These are phyloP conservation scores for Fragaria vesca DNA, from an alignment of 306 rosid species.

Conservation along the genomic window DNA sequence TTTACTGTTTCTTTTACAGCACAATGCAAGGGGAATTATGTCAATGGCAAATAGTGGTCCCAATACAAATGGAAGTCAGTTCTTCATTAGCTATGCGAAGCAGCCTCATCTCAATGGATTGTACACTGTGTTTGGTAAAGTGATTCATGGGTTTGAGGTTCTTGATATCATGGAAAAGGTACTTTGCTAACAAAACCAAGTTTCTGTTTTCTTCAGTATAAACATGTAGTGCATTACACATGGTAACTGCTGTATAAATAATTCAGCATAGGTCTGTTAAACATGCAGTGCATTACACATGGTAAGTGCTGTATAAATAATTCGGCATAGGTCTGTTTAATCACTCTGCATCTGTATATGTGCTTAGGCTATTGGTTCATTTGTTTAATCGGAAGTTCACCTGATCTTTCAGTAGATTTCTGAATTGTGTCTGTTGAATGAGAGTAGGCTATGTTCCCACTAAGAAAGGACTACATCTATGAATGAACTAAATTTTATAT, in stretches of 20 bases:
- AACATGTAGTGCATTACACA: neutral
- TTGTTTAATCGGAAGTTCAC: neutral
- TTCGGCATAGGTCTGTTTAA: neutral
- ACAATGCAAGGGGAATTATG: slow-evolving; percentile 89
- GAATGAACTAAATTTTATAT: neutral
- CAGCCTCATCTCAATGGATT: slow-evolving; percentile 90
- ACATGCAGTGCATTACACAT: neutral
- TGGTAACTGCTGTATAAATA: neutral
- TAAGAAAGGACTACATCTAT: neutral
- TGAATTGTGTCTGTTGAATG: neutral
- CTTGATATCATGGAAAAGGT: slow-evolving; percentile 99
- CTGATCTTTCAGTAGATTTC: neutral
- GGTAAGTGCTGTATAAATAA: neutral
- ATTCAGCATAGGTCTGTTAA: neutral
- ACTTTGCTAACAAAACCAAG: slow-evolving; percentile 7
- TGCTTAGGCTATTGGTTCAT: neutral
- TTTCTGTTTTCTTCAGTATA: neutral
- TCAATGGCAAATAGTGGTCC: slow-evolving; percentile 97
- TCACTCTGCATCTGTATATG: neutral
- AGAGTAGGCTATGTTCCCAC: neutral
- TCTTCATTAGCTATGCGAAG: slow-evolving; percentile 75
- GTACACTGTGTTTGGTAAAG: slow-evolving; percentile 85
- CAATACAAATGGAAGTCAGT: slow-evolving; percentile 94
- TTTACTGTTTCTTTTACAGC: slow-evolving; percentile 42
- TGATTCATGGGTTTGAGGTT: slow-evolving; percentile 96